Conservation (phyloP, 2,329 filamentous ascomycete genomes). For the Aureobasidium vineae region DNA sequence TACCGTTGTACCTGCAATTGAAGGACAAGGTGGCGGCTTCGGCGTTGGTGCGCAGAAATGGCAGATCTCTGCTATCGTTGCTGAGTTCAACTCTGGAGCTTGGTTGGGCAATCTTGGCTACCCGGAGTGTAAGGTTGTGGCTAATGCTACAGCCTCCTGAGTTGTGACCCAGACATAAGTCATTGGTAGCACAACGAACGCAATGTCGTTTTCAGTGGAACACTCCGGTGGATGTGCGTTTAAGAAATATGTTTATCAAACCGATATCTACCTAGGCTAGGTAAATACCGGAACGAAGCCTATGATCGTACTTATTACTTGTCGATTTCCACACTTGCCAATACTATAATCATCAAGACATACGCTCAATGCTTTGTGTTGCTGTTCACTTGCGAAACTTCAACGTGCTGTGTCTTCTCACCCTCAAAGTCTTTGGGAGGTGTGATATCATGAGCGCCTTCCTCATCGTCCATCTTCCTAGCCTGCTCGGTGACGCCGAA, state of each 20-base stretch:
- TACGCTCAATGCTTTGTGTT: background rate
- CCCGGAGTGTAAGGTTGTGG: slow-evolving; percentile 5
- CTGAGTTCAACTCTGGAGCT: slow-evolving; percentile 39
- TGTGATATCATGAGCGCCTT: slow-evolving; percentile 1
- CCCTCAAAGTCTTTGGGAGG: background rate
- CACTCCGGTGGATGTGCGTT: no score
- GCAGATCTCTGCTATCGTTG: slow-evolving; percentile 38
- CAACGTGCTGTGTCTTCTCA: slow-evolving; percentile 11
- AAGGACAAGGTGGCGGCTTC: slow-evolving; percentile 17
- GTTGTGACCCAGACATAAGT: background rate
- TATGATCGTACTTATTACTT: no score
- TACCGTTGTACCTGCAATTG: background rate
- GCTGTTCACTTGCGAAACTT: background rate
- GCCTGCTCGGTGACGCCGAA: slow-evolving; percentile 33
- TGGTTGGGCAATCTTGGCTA: slow-evolving; percentile 32
- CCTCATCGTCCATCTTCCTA: slow-evolving; percentile 28
- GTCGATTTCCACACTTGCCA: no score
- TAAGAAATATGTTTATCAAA: no score
- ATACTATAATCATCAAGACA: no score
- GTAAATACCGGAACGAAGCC: background rate
- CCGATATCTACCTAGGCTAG: background rate
- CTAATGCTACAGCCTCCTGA: background rate
- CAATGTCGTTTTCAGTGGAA: no score
- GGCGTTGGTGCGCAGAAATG: slow-evolving; percentile 28
- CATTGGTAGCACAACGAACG: no score